Percentiles rank a stretch among this genome's conserved stretches.
These are phyloP conservation scores for Fusarium nelsonii DNA, from an alignment of 2,329 filamentous ascomycete species.

Conservation along the genomic window DNA sequence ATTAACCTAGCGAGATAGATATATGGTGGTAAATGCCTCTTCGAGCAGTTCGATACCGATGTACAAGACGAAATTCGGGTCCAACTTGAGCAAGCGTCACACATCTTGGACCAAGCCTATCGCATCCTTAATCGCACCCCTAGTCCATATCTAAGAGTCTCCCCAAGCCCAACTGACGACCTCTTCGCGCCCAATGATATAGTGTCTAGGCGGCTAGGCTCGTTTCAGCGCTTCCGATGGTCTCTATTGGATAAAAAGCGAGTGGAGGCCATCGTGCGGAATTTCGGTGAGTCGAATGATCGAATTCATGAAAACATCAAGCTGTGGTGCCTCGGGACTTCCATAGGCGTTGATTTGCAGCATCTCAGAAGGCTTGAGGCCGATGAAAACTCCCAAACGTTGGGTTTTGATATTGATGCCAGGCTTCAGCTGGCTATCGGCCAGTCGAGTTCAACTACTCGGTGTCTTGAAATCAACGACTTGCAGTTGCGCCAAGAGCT, in stretches of 20 bases:
- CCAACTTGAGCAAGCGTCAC: background rate
- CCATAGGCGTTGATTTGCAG: background rate
- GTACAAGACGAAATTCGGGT: background rate
- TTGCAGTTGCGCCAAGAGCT: background rate
- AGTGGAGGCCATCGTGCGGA: background rate
- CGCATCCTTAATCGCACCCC: background rate
- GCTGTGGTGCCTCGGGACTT: background rate
- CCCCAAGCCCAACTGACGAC: background rate
- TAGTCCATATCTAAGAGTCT: background rate
- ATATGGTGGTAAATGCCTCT: background rate
- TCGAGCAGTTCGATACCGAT: background rate
- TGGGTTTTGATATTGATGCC: background rate
- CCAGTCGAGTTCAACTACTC: background rate
- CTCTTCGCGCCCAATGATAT: accelerated
- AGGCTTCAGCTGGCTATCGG: background rate
- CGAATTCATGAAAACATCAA: background rate
- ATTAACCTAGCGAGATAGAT: background rate
- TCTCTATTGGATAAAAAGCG: background rate
- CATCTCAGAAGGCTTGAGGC: background rate
- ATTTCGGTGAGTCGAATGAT: background rate
- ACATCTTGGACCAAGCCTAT: background rate
- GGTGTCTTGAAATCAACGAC: background rate
- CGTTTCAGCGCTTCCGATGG: background rate
- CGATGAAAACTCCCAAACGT: background rate
- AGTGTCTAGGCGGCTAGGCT: background rate